Percentiles rank a stretch among this genome's conserved stretches.
phyloP scores from a whole-genome alignment of 2,329 filamentous ascomycete genomes.

The Thermothelomyces thermophilus region DNA sequence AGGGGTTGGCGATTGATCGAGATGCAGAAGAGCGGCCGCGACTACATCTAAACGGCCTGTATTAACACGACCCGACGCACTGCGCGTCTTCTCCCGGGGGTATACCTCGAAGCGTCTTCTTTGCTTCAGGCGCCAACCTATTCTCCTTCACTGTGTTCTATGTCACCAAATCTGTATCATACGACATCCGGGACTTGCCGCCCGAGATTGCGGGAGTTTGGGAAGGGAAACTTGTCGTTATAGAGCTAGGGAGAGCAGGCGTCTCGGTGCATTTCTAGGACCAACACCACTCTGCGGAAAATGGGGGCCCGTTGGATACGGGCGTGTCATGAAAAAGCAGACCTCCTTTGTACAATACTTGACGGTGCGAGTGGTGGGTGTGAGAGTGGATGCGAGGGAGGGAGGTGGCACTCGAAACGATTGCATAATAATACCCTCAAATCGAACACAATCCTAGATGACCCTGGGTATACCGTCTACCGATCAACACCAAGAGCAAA shows the following conservation, averaged over 20 bases:
- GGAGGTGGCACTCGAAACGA: too few species aligned
- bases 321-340: conserved; percentile 9
- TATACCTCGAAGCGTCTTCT: not conserved
- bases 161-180: conserved; percentile 23
- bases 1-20: conserved; percentile 96
- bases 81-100: not conserved
- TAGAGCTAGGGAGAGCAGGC: conserved; percentile 20
- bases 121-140: not conserved
- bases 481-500: not conserved
- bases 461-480: not conserved
- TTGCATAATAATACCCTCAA: conserved; percentile 4
- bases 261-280: conserved; percentile 23
- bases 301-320: conserved; percentile 6
- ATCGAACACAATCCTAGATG: not conserved
- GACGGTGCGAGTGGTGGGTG: not conserved
- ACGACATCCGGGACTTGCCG: conserved; percentile 17
- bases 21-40: conserved; percentile 94
- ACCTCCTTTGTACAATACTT: conserved; percentile 9
- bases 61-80: not conserved
- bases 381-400: not conserved
- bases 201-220: conserved; percentile 18
- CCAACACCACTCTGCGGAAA: conserved; percentile 17
- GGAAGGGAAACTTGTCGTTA: conserved; percentile 10
- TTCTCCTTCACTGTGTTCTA: conserved; percentile 15
- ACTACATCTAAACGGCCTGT: conserved; percentile 54